Evolutionary conservation across 2,329 filamentous ascomycete species (phyloP).

Genomic region (Sarocladium brachiariae): DNA sequence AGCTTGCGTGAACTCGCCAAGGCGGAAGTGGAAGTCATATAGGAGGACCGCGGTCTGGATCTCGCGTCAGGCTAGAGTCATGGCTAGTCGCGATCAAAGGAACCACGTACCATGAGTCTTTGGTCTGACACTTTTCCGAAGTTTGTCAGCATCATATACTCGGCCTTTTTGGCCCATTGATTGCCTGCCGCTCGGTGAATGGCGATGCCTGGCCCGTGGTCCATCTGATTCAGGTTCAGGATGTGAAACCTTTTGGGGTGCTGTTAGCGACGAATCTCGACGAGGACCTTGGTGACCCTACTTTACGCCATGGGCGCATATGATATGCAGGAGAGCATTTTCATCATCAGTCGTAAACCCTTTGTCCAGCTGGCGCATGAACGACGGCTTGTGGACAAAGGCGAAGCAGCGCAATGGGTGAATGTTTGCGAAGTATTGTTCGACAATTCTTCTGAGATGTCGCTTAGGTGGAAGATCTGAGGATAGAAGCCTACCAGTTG

Average conservation of each 20-base stretch:
- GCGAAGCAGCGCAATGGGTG: slow-evolving; percentile 21
- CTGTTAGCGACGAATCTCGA: no score
- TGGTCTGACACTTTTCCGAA: slow-evolving; percentile 33
- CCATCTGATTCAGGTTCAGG: slow-evolving; percentile 22
- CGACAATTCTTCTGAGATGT: slow-evolving; percentile 14
- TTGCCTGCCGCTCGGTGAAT: slow-evolving; percentile 28
- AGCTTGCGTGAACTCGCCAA: slow-evolving; percentile 32
- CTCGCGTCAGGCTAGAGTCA: neutral
- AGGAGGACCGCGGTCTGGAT: slow-evolving; percentile 29
- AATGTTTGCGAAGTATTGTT: slow-evolving; percentile 17
- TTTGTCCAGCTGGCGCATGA: slow-evolving; percentile 17
- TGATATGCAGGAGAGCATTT: slow-evolving; percentile 16
- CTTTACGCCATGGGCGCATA: slow-evolving; percentile 18
- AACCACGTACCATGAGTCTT: slow-evolving; percentile 31
- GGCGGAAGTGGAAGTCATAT: slow-evolving; percentile 33
- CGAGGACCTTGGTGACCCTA: slow-evolving; percentile 13
- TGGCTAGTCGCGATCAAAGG: no score
- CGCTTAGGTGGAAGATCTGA: slow-evolving; percentile 8
- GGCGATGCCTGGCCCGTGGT: slow-evolving; percentile 21
- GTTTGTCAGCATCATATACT: slow-evolving; percentile 27
- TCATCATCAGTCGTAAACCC: slow-evolving; percentile 13
- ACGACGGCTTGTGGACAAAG: slow-evolving; percentile 20
- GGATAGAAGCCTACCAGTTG: slow-evolving; percentile 10
- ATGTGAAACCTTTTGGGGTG: slow-evolving; percentile 28
- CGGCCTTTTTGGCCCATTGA: slow-evolving; percentile 30